Percentiles rank a stretch among this genome's conserved stretches.
Conservation (phyloP, 345 rosid genomes). For the Eucalyptus sp. region DNA sequence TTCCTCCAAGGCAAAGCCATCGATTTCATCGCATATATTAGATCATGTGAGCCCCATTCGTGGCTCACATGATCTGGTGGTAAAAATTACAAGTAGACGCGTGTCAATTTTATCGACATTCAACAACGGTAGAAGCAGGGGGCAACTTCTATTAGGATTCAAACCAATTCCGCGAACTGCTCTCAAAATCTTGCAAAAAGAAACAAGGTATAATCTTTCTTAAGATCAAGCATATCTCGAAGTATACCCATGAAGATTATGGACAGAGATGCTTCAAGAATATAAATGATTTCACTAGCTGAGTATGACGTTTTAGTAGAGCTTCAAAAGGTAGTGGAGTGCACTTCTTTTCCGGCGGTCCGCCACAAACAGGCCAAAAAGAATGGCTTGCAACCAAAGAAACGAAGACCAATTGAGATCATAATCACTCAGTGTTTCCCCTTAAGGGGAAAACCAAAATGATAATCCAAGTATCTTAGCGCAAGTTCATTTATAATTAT, state of each 20-base stretch:
- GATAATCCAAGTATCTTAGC: background rate
- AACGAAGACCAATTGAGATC: background rate
- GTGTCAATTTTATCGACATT: background rate
- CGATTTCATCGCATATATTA: background rate
- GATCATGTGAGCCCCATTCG: background rate
- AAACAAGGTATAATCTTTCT: background rate
- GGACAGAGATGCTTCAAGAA: background rate
- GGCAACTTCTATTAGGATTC: background rate
- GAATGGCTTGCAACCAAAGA: background rate
- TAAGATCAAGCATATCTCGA: background rate
- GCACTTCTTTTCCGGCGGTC: background rate
- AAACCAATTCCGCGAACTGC: background rate
- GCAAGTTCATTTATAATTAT: background rate
- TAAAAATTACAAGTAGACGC: background rate
- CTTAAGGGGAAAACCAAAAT: background rate
- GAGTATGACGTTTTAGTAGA: background rate
- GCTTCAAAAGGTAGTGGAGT: background rate
- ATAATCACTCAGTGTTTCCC: background rate
- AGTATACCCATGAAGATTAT: background rate
- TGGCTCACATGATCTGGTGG: background rate
- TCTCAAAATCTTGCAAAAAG: background rate
- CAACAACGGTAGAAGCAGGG: background rate
- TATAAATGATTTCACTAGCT: background rate
- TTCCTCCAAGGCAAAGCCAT: background rate
- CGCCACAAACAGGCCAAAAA: background rate